Evolutionary conservation across 805 yeast species (phyloP), one percentile per base, ranked within the genome.

Genomic region (Sporopachydermia lactativora): DNA sequence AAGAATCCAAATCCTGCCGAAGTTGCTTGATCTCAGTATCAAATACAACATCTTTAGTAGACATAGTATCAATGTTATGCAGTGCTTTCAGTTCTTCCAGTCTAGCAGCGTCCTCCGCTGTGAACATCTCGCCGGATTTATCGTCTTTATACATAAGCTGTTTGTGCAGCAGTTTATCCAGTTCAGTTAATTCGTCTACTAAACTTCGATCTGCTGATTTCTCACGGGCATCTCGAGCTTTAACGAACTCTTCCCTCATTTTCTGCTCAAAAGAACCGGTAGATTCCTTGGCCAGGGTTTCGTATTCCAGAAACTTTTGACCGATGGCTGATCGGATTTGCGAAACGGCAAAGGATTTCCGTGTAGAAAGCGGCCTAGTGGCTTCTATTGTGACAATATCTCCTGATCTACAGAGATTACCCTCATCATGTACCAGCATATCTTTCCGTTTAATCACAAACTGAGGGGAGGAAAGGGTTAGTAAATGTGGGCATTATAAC

Each of bases 371-470:
- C 35, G 95, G 94, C 47, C 95, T 79, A 31, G 86, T 80, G 28
- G 84, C 73, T 60, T 89, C 95, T 43, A 89, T 84, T 60, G 97
- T 75, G 13, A 92, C 97, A 46, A 89, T 66, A 64, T 89, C 98
- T 37, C 98, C 98, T 58, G 86, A 95, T 55, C 86, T 79, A 51
- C 96, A 83, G 40, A 85, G 70, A 53, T 83, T 78, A 18, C 83
- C 85, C 63, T 89, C 96, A 58, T 89, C 98, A 59, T 89, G 98
- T 14, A 86, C 96, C 44, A 89, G 63, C 58, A 74, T 86, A 53
- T 84, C 94, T 52, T 81, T 82, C 64, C 86, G 74, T 52, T 72
- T 76, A 52, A 81, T 64, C 49, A 83, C 68, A 49, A 83, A 84
- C 61, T 66, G 28, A 6, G 35, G 18, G 13, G 17, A 3, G 24